Evolutionary conservation across 495 filamentous ascomycete genomes (phyloP).

Genomic region (Penicillium antarcticum): DNA sequence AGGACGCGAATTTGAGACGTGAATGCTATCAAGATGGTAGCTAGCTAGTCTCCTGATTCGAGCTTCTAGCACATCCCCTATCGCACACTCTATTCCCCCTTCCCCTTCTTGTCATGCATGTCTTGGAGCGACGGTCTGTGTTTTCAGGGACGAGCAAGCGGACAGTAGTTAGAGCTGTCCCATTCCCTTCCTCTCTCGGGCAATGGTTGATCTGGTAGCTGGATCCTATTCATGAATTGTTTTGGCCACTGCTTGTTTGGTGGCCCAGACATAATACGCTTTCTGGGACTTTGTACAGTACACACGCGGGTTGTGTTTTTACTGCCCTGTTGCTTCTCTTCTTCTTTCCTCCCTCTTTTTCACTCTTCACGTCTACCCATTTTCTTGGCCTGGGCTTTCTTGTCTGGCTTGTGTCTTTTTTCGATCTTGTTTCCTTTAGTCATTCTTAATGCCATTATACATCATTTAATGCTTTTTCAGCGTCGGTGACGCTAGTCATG

Average conservation of each 20-base stretch:
- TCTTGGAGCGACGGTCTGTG: constrained; percentile 39
- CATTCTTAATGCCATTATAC: constrained; percentile 19
- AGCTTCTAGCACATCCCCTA: too few species aligned
- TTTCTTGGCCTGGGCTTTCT: constrained; percentile 7
- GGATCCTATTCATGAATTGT: constrained; percentile 19
- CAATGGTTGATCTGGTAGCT: constrained; percentile 18
- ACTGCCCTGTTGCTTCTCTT: not conserved
- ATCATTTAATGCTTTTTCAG: constrained; percentile 32
- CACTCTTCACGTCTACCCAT: not conserved
- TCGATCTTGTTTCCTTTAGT: constrained; percentile 10
- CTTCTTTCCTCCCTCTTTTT: constrained; percentile 1
- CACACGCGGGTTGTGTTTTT: constrained; percentile 22
- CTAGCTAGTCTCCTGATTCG: not conserved
- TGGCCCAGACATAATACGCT: constrained; percentile 13
- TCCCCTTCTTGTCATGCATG: constrained; percentile 31
- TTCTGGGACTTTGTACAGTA: constrained; percentile 21
- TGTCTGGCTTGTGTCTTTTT: constrained; percentile 8
- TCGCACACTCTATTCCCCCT: not conserved
- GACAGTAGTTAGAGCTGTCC: constrained; percentile 10
- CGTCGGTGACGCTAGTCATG: not conserved
- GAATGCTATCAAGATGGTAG: not conserved
- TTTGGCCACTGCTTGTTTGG: constrained; percentile 13
- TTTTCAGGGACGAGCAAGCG: constrained; percentile 16
- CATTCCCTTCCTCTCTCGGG: constrained; percentile 12
- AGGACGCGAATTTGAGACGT: not conserved